Evolutionary conservation across 176 grass and related monocot species (phyloP).

Genomic region (Carex kokanica): DNA sequence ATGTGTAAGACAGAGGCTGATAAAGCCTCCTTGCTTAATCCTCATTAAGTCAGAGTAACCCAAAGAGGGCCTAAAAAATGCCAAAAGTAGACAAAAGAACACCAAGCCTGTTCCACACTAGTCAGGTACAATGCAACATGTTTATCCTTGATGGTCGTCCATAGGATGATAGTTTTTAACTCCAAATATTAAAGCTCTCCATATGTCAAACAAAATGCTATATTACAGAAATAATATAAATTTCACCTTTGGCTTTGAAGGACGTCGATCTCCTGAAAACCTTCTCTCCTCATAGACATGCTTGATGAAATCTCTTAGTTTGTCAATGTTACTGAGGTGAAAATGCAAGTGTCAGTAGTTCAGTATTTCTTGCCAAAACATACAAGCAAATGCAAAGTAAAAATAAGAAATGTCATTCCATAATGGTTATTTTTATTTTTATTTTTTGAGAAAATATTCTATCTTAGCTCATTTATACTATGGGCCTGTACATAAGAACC

Average conservation of each 20-base stretch:
- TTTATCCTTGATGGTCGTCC: not conserved
- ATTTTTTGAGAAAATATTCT: not conserved
- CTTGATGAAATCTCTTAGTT: slow-evolving; percentile 85
- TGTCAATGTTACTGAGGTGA: slow-evolving; percentile 75
- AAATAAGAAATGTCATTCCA: not conserved
- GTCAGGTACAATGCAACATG: not conserved
- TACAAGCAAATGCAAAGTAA: not conserved
- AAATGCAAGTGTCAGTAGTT: slow-evolving; percentile 40
- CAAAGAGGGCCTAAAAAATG: not conserved
- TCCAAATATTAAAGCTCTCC: not conserved
- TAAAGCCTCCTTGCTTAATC: not conserved
- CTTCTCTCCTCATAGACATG: slow-evolving; percentile 82
- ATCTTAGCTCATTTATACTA: not conserved
- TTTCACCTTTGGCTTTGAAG: slow-evolving; percentile 65
- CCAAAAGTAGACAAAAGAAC: not conserved
- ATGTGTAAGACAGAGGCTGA: not conserved
- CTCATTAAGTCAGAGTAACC: not conserved
- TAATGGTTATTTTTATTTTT: not conserved
- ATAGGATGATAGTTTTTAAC: not conserved
- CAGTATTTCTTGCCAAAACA: slow-evolving; percentile 24
- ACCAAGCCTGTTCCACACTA: not conserved
- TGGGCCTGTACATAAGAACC: not conserved
- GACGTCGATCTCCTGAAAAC: slow-evolving; percentile 67
- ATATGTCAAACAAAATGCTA: not conserved
- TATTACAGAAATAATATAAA: slow-evolving; percentile 25